Evolutionary conservation across 768 basidiomycete genomes (phyloP).

Genomic region (Flagelloscypha sp.): DNA sequence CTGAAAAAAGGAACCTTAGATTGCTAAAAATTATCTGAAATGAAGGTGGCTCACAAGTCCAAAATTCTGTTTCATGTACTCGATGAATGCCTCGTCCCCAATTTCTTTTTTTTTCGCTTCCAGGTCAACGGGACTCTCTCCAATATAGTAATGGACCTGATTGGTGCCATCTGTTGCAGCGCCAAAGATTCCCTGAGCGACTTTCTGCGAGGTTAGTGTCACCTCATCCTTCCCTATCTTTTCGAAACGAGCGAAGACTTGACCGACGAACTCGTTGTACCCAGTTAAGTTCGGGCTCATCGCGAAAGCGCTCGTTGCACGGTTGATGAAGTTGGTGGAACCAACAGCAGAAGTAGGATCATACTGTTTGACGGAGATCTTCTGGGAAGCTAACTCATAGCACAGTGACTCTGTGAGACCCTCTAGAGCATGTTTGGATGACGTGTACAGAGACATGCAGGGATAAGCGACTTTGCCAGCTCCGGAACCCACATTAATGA

Average conservation of each 20-base stretch:
- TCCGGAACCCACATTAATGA: constrained; percentile 17
- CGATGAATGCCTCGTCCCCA: too few species aligned
- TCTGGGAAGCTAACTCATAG: constrained; percentile 15
- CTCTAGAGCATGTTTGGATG: constrained; percentile 17
- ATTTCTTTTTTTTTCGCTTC: too few species aligned
- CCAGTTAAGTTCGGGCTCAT: constrained; percentile 6
- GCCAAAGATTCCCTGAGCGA: constrained; percentile 11
- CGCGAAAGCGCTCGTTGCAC: constrained; percentile 5
- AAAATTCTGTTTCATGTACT: too few species aligned
- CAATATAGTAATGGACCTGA: constrained; percentile 15
- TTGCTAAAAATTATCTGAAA: too few species aligned
- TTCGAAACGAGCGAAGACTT: constrained; percentile 2
- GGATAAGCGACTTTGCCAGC: constrained; percentile 14
- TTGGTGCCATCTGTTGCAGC: constrained; percentile 17
- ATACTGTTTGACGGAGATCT: constrained; percentile 15
- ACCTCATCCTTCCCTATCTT: constrained; percentile 12
- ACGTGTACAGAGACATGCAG: constrained; percentile 13
- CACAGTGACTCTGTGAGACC: constrained; percentile 18
- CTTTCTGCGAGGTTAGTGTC: constrained; percentile 12
- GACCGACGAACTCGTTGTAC: constrained; percentile 11
- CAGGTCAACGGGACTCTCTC: too few species aligned
- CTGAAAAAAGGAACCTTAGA: too few species aligned
- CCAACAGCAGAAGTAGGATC: constrained; percentile 15
- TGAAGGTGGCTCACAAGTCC: too few species aligned
- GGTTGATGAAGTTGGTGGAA: constrained; percentile 9